Percentiles rank a stretch among this genome's conserved stretches.
Conservation (phyloP, 371 early-diverging fungal species). For the Mortierella polycephala region DNA sequence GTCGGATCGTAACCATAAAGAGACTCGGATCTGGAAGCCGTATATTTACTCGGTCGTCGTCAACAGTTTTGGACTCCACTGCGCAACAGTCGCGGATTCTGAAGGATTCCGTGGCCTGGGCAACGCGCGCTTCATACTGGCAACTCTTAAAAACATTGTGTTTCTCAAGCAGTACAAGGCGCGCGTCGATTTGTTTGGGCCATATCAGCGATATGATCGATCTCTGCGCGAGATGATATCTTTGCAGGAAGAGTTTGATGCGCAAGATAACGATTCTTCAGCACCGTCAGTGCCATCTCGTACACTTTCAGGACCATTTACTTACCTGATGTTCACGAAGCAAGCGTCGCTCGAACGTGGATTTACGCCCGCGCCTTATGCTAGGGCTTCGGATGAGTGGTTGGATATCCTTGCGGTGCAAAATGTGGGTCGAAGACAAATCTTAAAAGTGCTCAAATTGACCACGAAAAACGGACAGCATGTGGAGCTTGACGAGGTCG, state of each 20-base stretch:
- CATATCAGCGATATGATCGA: slow-evolving; percentile 30
- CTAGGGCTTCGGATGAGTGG: slow-evolving; percentile 44
- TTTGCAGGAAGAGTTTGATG: neutral
- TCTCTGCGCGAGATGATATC: neutral
- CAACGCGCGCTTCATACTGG: slow-evolving; percentile 32
- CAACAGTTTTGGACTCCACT: slow-evolving; percentile 45
- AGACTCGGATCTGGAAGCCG: slow-evolving; percentile 8
- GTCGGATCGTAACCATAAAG: neutral
- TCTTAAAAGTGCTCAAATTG: slow-evolving; percentile 19
- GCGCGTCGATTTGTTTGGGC: slow-evolving; percentile 17
- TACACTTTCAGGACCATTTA: slow-evolving; percentile 28
- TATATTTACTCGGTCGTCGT: slow-evolving; percentile 26
- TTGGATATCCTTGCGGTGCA: slow-evolving; percentile 41
- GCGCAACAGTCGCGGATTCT: slow-evolving; percentile 36
- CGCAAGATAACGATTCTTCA: neutral
- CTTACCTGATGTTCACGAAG: slow-evolving; percentile 38
- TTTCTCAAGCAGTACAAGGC: slow-evolving; percentile 34
- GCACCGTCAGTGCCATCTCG: slow-evolving; percentile 2
- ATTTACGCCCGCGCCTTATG: slow-evolving; percentile 34
- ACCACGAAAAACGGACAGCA: slow-evolving; percentile 24
- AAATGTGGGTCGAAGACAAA: slow-evolving; percentile 23
- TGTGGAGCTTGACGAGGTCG: slow-evolving; percentile 19
- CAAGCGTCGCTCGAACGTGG: slow-evolving; percentile 38
- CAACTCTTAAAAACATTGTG: slow-evolving; percentile 32
- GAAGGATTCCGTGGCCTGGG: slow-evolving; percentile 29